Conservation (phyloP, 257 asterid species). For the Leptodermis oblonga region DNA sequence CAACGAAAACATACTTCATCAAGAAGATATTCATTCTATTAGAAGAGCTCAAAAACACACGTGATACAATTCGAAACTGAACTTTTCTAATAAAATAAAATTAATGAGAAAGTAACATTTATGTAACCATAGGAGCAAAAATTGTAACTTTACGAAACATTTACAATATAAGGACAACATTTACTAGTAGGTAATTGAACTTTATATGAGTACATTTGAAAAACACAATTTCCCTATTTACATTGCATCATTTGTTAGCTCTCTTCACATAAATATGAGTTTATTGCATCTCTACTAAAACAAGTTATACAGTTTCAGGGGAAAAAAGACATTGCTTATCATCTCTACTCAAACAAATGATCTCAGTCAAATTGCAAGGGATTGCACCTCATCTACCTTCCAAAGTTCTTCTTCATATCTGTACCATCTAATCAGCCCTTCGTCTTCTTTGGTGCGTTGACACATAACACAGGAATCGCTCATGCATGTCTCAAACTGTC, state of each 20-base stretch:
- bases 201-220: background rate
- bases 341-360: background rate
- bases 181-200: background rate
- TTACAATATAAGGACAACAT: background rate
- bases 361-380: slow-evolving; percentile 52
- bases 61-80: too few relatives aligned
- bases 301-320: background rate
- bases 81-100: too few relatives aligned
- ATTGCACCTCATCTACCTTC: slow-evolving; percentile 69
- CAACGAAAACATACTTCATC: too few relatives aligned
- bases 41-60: too few relatives aligned
- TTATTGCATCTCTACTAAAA: background rate
- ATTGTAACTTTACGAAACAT: background rate
- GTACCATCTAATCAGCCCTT: slow-evolving; percentile 79
- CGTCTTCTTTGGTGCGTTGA: slow-evolving; percentile 60
- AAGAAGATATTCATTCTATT: too few relatives aligned
- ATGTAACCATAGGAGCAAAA: too few relatives aligned
- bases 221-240: slow-evolving; percentile 6
- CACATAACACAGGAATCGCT: slow-evolving; percentile 49
- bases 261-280: background rate
- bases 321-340: background rate
- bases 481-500: slow-evolving; percentile 51
- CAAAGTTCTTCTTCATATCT: slow-evolving; percentile 71
- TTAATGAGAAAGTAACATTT: too few relatives aligned
- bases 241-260: background rate